A percentile compares a stretch with the other conserved stretches of the same genome.
Evolutionary conservation across 106 monocot genomes (phyloP).

Genomic region (Platanthera zijinensis): DNA sequence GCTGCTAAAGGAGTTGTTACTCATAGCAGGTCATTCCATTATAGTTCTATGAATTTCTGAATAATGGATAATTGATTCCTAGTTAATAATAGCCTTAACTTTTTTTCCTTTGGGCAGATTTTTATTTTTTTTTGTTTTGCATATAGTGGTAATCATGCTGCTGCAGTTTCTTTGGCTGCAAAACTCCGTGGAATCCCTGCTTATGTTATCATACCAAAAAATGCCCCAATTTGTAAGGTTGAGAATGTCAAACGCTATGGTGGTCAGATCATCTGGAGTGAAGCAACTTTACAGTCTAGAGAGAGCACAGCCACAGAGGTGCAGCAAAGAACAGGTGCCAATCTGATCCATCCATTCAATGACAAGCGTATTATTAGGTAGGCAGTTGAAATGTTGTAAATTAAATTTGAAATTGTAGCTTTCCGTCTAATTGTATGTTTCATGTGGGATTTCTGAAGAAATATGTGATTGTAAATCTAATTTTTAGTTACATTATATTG

Average conservation of each 20-base stretch:
- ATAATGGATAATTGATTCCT: not conserved
- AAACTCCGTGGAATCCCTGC: constrained; percentile 86
- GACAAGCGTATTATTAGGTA: constrained; percentile 79
- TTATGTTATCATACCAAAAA: constrained; percentile 80
- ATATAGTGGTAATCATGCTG: constrained; percentile 94
- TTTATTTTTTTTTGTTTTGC: constrained; percentile 2
- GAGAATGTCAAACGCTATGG: constrained; percentile 93
- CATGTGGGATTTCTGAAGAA: not conserved
- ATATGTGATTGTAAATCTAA: not conserved
- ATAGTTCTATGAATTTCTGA: not conserved
- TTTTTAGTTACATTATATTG: not conserved
- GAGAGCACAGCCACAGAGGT: constrained; percentile 54
- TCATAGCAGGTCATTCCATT: constrained; percentile 70
- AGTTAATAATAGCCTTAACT: not conserved
- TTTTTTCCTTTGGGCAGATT: not conserved
- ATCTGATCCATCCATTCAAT: constrained; percentile 91
- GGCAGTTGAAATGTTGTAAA: not conserved
- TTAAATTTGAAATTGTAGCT: not conserved
- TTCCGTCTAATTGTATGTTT: not conserved
- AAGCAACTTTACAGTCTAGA: constrained; percentile 62
- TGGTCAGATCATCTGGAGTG: constrained; percentile 82
- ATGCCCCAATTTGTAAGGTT: constrained; percentile 89
- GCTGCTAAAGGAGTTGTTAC: constrained; percentile 86
- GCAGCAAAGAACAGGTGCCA: constrained; percentile 77
- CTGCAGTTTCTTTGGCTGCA: constrained; percentile 86